Percentiles rank a stretch among this genome's conserved stretches.
These are phyloP conservation scores for Lichtheimia corymbifera DNA, from an alignment of 371 early-diverging fungal species.

Conservation along the genomic window DNA sequence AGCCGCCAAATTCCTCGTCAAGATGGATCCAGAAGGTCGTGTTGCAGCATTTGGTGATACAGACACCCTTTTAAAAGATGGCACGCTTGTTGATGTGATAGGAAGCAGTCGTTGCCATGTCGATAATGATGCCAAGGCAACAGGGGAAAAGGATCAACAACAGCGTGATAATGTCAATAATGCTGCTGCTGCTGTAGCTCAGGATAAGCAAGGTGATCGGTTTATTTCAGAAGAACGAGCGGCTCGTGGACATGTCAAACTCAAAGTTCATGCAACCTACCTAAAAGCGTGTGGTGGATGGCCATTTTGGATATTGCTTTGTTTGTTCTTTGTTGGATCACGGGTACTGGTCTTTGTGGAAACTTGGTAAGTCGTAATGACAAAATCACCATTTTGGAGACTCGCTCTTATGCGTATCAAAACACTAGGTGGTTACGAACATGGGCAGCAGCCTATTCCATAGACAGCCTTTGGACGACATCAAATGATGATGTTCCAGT, in stretches of 20 bases:
- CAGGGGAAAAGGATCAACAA: background rate
- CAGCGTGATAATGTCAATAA: background rate
- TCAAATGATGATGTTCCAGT: slow-evolving; percentile 7
- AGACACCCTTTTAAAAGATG: slow-evolving; percentile 31
- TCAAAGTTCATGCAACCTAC: slow-evolving; percentile 62
- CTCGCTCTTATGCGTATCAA: background rate
- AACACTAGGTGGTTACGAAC: slow-evolving; percentile 19
- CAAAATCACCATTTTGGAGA: background rate
- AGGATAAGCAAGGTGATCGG: slow-evolving; percentile 25
- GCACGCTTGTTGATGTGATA: slow-evolving; percentile 22
- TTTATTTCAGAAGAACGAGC: slow-evolving; percentile 45
- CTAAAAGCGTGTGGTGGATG: slow-evolving; percentile 69
- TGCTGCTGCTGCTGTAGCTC: slow-evolving; percentile 10
- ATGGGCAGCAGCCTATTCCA: slow-evolving; percentile 17
- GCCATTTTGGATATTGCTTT: slow-evolving; percentile 48
- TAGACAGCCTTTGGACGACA: background rate
- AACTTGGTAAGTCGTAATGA: slow-evolving; percentile 11
- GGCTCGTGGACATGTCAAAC: slow-evolving; percentile 59
- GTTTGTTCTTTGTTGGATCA: slow-evolving; percentile 48
- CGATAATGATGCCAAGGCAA: too few relatives aligned
- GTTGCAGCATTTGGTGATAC: slow-evolving; percentile 32
- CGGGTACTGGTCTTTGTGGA: slow-evolving; percentile 50
- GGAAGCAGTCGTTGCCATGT: background rate
- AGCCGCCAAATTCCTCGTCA: slow-evolving; percentile 62
- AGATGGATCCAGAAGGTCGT: slow-evolving; percentile 58